phyloP scores from a whole-genome alignment of 768 basidiomycete species.

The Psilocybe subaeruginosa region DNA sequence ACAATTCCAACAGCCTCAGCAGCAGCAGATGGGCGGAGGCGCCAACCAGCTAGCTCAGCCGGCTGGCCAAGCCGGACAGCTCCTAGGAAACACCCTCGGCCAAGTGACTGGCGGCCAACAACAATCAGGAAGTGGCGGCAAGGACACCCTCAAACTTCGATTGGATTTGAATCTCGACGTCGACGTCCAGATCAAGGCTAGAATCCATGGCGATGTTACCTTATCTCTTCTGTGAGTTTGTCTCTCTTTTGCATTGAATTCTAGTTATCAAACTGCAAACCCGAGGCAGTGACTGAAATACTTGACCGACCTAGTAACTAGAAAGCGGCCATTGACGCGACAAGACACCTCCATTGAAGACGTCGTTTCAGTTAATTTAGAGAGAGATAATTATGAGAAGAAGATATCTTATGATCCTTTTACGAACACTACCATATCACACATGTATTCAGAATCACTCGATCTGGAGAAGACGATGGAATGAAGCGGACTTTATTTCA shows the following conservation, averaged over 20 bases:
- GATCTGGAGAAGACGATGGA: neutral
- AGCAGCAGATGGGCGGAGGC: constrained; percentile 10
- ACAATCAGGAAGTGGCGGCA: constrained; percentile 17
- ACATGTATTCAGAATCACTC: neutral
- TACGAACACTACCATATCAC: neutral
- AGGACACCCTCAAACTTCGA: constrained; percentile 28
- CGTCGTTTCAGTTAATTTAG: constrained; percentile 1
- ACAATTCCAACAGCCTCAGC: constrained; percentile 8
- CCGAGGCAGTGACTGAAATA: constrained; percentile 17
- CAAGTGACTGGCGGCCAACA: constrained; percentile 22
- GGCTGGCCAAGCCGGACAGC: constrained; percentile 17
- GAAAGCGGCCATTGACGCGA: neutral
- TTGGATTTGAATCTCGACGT: constrained; percentile 37
- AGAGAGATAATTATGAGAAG: neutral
- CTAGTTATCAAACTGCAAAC: constrained; percentile 9
- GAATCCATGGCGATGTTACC: constrained; percentile 36
- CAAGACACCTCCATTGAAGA: neutral
- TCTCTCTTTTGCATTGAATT: neutral
- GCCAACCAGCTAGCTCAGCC: constrained; percentile 9
- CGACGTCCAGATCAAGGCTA: constrained; percentile 35
- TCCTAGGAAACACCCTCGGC: constrained; percentile 19
- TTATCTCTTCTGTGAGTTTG: constrained; percentile 31
- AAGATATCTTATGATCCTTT: neutral
- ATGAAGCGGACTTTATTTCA: too few relatives aligned
- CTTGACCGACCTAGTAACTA: constrained; percentile 7